Evolutionary conservation across 495 filamentous ascomycete species (phyloP).

Genomic region (Aspergillus affinis): DNA sequence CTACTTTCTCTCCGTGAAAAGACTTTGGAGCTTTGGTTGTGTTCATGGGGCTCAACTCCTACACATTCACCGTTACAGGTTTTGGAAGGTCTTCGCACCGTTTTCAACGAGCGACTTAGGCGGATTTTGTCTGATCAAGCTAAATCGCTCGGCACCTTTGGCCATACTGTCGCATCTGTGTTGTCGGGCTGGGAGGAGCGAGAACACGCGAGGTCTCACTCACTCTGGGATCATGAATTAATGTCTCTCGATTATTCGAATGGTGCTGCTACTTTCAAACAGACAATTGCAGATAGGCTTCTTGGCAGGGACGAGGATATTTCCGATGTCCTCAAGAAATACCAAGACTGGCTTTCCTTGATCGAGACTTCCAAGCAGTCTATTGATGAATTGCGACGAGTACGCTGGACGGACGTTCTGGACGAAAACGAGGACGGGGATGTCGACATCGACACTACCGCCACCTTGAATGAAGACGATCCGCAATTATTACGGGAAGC

Average conservation of each 20-base stretch:
- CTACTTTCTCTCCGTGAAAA: constrained; percentile 68
- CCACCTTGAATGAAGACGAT: constrained; percentile 70
- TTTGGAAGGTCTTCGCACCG: constrained; percentile 64
- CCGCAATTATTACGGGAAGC: constrained; percentile 61
- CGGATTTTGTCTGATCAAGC: constrained; percentile 59
- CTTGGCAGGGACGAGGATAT: constrained; percentile 69
- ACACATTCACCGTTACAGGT: constrained; percentile 55
- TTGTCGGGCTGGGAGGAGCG: constrained; percentile 54
- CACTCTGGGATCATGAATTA: constrained; percentile 62
- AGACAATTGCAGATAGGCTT: constrained; percentile 47
- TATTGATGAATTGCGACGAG: constrained; percentile 64
- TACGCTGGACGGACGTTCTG: constrained; percentile 74
- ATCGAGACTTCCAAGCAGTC: constrained; percentile 60
- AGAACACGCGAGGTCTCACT: constrained; percentile 43
- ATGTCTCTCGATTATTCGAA: constrained; percentile 50
- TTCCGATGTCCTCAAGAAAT: constrained; percentile 55
- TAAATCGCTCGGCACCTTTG: constrained; percentile 56
- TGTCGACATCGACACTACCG: constrained; percentile 59
- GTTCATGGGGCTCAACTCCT: constrained; percentile 40
- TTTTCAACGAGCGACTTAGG: constrained; percentile 64
- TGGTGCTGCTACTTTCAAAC: constrained; percentile 56
- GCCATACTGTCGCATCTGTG: constrained; percentile 47
- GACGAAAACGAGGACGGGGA: constrained; percentile 74
- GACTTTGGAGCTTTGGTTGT: constrained; percentile 73
- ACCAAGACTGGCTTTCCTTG: constrained; percentile 65